Base-by-base conservation (phyloP, 1,284 basidiomycete species). In the Fomitopsis betulina region DNA sequence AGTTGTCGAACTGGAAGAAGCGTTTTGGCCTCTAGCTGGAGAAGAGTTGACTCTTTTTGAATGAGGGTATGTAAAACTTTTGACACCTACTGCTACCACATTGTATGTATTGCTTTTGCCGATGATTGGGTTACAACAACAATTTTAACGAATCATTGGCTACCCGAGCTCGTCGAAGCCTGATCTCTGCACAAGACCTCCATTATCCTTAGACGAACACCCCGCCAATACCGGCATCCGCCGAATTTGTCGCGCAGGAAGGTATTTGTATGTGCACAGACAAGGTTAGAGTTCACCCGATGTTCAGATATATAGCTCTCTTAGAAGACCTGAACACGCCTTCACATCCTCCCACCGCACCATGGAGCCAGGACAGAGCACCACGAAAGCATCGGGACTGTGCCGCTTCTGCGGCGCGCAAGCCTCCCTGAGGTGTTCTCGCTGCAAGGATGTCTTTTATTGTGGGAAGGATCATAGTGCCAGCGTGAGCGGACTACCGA, bases 1-100 rank as follows among this genome's bases (percentile, higher is more conserved):
- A 30, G 79, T 83, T 4, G 60, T 86, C 5, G 83, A 87, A 64
- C 75, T 87, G 1, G 85, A 87, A 65, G 78, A 75, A 43, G 76
- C 69, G 1, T 87, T 87, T 64, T 88, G 85, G 86, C 86, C 84
- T 9, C 55, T 63, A 10, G 62, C 52, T 9, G 63, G 64, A 7
- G 71, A 72, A 23, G 66, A 69, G 25, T 25, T 62, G 32, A 55
- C 49, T n/a, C 9, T 12, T 37, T 19, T 32, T 51, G 0, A 51
- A 10, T 32, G 32, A 35, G 13, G 35, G 12, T 8, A 51, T 37
- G 3, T 51, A 12, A 37, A 47, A 47, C n/a, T n/a, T n/a, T n/a
- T n/a, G n/a, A n/a, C n/a, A n/a, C n/a, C n/a, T 30, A n/a, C 45
- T 25, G 1, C 25, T 47, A 4, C 6, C 12, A 15, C 25, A 47